phyloP scores from a whole-genome alignment of 345 rosid species.

The Punica granatum region DNA sequence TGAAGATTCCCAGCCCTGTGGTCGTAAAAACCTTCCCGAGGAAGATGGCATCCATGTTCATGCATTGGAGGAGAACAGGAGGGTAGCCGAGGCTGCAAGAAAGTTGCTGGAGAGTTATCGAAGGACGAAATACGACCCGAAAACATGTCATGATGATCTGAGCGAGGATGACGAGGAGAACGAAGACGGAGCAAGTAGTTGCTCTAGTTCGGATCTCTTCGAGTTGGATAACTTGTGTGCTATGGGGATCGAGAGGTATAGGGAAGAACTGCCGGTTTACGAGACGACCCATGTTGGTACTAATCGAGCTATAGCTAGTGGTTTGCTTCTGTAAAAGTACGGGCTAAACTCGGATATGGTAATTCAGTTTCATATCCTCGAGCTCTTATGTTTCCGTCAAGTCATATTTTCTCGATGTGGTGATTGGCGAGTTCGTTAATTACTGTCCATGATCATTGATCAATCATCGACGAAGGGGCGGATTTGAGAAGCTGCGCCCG shows the following conservation, averaged over 20 bases:
- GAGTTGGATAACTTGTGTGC: constrained; percentile 72
- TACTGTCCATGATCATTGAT: no score
- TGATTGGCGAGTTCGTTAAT: no score
- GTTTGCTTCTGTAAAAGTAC: constrained; percentile 36
- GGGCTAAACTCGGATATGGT: background rate
- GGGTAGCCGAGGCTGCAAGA: constrained; percentile 60
- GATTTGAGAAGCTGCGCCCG: background rate
- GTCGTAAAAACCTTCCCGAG: constrained; percentile 30
- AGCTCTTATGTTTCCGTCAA: no score
- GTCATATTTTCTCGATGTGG: no score
- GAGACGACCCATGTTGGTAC: constrained; percentile 70
- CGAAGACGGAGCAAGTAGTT: constrained; percentile 57
- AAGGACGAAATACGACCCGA: constrained; percentile 20
- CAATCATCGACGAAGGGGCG: background rate
- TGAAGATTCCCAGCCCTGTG: constrained; percentile 57
- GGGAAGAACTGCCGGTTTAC: constrained; percentile 84
- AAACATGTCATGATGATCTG: constrained; percentile 14
- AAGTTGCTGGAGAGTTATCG: constrained; percentile 57
- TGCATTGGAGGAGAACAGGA: constrained; percentile 34
- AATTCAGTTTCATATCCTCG: background rate
- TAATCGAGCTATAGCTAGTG: constrained; percentile 70
- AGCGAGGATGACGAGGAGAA: constrained; percentile 31
- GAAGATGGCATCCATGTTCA: background rate
- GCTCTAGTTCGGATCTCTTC: constrained; percentile 86
- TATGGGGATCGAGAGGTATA: constrained; percentile 55